These are phyloP conservation scores for Mrakia frigida DNA, from an alignment of 768 basidiomycete genomes.

Conservation along the genomic window DNA sequence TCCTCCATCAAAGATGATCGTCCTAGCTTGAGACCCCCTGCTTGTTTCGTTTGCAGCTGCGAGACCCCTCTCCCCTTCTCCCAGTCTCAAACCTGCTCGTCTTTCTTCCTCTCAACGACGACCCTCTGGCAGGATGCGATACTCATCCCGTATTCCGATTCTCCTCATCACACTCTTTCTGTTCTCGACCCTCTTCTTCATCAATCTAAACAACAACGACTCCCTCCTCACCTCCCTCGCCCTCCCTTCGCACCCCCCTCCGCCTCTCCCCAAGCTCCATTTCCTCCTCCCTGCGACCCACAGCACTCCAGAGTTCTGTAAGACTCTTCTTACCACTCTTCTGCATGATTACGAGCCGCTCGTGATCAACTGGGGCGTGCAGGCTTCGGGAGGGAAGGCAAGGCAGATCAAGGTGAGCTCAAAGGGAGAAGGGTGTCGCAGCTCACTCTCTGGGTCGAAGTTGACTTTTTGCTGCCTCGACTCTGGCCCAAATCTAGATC, in stretches of 20 bases:
- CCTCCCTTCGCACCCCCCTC: neutral
- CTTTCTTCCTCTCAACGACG: neutral
- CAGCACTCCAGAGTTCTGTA: constrained; percentile 7
- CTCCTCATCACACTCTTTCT: neutral
- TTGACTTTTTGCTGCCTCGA: neutral
- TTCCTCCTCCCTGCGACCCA: constrained; percentile 12
- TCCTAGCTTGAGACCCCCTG: no score
- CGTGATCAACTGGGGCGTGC: constrained; percentile 9
- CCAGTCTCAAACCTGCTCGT: no score
- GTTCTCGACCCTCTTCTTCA: neutral
- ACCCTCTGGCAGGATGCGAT: neutral
- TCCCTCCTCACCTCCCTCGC: no score
- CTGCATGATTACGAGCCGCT: constrained; percentile 6
- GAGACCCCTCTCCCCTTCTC: no score
- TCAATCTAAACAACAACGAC: neutral
- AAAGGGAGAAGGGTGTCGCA: neutral
- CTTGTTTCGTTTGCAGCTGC: no score
- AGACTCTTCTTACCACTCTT: neutral
- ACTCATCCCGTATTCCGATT: neutral
- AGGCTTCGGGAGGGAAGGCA: neutral
- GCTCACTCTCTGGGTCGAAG: neutral
- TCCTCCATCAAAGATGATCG: no score
- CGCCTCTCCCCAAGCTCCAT: neutral
- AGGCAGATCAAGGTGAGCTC: constrained; percentile 20
- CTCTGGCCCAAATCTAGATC: constrained; percentile 18